These are phyloP conservation scores for Aureobasidium sp. DNA, from an alignment of 2,329 filamentous ascomycete species.

Conservation along the genomic window DNA sequence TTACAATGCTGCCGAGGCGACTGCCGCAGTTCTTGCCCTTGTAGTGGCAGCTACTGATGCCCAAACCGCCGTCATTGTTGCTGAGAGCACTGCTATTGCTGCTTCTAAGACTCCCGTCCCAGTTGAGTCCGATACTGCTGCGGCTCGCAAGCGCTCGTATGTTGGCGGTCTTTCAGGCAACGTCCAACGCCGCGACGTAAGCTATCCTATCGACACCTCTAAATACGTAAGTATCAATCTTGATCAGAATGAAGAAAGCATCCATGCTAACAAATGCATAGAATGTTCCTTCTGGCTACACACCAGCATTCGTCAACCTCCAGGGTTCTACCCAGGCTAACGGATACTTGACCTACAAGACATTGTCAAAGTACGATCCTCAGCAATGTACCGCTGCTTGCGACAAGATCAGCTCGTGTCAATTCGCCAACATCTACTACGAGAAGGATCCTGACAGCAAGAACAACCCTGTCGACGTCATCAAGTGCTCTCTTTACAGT, in stretches of 20 bases:
- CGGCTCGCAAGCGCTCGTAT: background rate
- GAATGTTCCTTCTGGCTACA: constrained; percentile 5
- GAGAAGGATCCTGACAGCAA: constrained; percentile 13
- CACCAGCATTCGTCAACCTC: constrained; percentile 1
- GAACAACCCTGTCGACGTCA: constrained; percentile 13
- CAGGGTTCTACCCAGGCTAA: background rate
- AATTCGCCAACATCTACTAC: constrained; percentile 21
- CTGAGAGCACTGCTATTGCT: background rate
- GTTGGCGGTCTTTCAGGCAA: background rate
- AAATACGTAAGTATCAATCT: background rate
- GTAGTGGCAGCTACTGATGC: constrained; percentile 3
- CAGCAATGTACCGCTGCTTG: constrained; percentile 16
- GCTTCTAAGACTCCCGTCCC: background rate
- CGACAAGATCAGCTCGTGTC: constrained; percentile 16
- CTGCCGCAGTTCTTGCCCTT: background rate
- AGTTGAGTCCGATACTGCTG: background rate
- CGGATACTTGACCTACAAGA: constrained; percentile 10
- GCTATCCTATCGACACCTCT: constrained; percentile 4
- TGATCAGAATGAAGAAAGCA: background rate
- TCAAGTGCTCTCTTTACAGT: constrained; percentile 30
- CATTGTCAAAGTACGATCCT: constrained; percentile 16
- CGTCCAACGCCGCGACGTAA: background rate
- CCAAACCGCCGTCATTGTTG: background rate
- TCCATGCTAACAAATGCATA: background rate
- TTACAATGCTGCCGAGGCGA: background rate